Evolutionary conservation across 2,329 filamentous ascomycete species (phyloP).

Genomic region (Xylaria sp.): DNA sequence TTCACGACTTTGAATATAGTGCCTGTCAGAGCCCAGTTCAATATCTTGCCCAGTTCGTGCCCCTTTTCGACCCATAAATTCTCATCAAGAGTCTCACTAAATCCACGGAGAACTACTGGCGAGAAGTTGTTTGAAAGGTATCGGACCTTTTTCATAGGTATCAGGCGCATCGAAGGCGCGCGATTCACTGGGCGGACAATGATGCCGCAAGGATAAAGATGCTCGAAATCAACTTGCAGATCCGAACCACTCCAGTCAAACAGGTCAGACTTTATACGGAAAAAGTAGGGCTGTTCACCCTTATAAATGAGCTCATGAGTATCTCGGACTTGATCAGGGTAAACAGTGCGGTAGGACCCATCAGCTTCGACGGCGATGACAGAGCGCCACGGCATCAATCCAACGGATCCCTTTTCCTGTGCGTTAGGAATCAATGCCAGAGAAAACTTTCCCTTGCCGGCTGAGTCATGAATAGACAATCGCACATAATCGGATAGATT

Average conservation of each 20-base stretch:
- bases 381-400: constrained; percentile 29
- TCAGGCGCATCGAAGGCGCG: constrained; percentile 18
- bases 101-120: constrained; percentile 21
- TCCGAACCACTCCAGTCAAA: constrained; percentile 17
- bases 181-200: constrained; percentile 15
- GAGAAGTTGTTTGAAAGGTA: constrained; percentile 23
- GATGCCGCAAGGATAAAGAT: constrained; percentile 20
- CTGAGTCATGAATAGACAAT: constrained; percentile 22
- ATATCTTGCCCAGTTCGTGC: constrained; percentile 12
- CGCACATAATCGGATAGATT: constrained; percentile 9
- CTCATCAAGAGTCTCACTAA: constrained; percentile 16
- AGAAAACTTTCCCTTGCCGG: constrained; percentile 18
- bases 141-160: constrained; percentile 24
- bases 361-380: constrained; percentile 18
- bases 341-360: constrained; percentile 25
- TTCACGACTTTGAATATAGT: constrained; percentile 19
- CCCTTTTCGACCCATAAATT: constrained; percentile 16
- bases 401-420: constrained; percentile 8
- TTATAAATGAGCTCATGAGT: constrained; percentile 23
- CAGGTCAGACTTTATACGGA: constrained; percentile 19
- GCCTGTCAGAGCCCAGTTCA: constrained; percentile 10
- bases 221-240: constrained; percentile 19
- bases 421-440: constrained; percentile 15
- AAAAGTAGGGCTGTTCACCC: constrained; percentile 18
- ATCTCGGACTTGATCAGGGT: constrained; percentile 16